Conservation (phyloP, 768 basidiomycete species). For the Cyclocybe aegerita region DNA sequence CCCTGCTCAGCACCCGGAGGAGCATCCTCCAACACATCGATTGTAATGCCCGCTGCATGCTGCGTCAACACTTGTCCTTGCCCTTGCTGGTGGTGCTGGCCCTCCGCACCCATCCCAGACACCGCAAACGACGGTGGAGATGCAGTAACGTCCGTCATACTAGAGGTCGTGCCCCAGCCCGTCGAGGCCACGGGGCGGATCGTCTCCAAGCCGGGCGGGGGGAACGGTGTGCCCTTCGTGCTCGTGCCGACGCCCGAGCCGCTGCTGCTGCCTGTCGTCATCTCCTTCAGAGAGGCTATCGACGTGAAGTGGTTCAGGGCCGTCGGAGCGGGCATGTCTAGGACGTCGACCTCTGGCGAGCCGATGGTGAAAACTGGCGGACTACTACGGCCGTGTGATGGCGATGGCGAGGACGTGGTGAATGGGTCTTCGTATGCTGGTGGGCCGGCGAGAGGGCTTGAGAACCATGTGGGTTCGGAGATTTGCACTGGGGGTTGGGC, state of each 20-base stretch:
- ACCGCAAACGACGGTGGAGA: slow-evolving; percentile 3
- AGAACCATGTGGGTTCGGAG: slow-evolving; percentile 22
- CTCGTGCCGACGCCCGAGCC: slow-evolving; percentile 16
- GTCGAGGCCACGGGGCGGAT: slow-evolving; percentile 32
- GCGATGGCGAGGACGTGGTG: slow-evolving; percentile 10
- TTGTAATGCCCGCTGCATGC: slow-evolving; percentile 36
- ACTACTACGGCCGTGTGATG: slow-evolving; percentile 10
- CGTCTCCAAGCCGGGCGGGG: slow-evolving; percentile 35
- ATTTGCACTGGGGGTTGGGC: slow-evolving; percentile 3
- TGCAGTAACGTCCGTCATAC: slow-evolving; percentile 10
- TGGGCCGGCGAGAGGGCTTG: slow-evolving; percentile 19
- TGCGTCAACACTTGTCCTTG: slow-evolving; percentile 8
- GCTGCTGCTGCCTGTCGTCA: slow-evolving; percentile 29
- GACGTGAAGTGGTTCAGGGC: slow-evolving; percentile 52
- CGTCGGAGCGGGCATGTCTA: slow-evolving; percentile 48
- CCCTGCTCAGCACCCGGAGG: slow-evolving; percentile 61
- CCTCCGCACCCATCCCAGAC: neutral
- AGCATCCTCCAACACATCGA: slow-evolving; percentile 68
- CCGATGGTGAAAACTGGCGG: slow-evolving; percentile 5
- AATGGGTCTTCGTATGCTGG: slow-evolving; percentile 23
- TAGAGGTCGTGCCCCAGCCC: slow-evolving; percentile 13
- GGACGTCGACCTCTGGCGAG: slow-evolving; percentile 21
- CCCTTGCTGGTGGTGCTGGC: slow-evolving; percentile 1
- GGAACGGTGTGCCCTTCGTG: slow-evolving; percentile 22
- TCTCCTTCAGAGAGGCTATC: slow-evolving; percentile 34